phyloP scores from a whole-genome alignment of 2,329 filamentous ascomycete genomes.

The Colletotrichum brevisporum region DNA sequence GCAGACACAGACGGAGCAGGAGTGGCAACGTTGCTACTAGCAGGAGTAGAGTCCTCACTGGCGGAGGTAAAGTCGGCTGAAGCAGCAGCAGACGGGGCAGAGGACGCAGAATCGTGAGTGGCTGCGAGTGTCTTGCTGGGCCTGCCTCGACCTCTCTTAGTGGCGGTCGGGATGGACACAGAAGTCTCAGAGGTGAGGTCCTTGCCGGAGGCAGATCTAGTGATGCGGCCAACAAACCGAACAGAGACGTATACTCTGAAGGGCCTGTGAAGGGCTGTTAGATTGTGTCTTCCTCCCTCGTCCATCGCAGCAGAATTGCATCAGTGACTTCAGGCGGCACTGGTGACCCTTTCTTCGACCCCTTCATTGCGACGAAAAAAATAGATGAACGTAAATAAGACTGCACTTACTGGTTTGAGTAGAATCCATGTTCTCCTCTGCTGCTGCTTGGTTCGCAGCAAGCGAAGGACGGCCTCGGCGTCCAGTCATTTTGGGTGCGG shows the following conservation, averaged over 20 bases:
- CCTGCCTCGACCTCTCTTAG: conserved; percentile 48
- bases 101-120: conserved; percentile 51
- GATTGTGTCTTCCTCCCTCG: no score
- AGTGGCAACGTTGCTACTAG: conserved; percentile 58
- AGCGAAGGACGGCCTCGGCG: conserved; percentile 30
- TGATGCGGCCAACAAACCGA: conserved; percentile 31
- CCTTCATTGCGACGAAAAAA: background rate
- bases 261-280: conserved; percentile 21
- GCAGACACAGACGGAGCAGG: conserved; percentile 49
- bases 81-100: conserved; percentile 53
- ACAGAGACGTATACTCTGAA: background rate
- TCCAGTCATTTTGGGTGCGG: conserved; percentile 19
- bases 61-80: conserved; percentile 51
- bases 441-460: background rate
- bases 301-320: no score
- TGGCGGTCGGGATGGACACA: conserved; percentile 16
- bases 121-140: conserved; percentile 45
- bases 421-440: conserved; percentile 24
- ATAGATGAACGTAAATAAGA: background rate
- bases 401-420: conserved; percentile 28
- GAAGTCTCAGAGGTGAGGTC: conserved; percentile 24
- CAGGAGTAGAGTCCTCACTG: conserved; percentile 58
- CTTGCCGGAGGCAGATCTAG: conserved; percentile 38
- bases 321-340: no score
- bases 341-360: no score